Evolutionary conservation across 2,329 filamentous ascomycete genomes (phyloP).

Genomic region (Fusarium udum): DNA sequence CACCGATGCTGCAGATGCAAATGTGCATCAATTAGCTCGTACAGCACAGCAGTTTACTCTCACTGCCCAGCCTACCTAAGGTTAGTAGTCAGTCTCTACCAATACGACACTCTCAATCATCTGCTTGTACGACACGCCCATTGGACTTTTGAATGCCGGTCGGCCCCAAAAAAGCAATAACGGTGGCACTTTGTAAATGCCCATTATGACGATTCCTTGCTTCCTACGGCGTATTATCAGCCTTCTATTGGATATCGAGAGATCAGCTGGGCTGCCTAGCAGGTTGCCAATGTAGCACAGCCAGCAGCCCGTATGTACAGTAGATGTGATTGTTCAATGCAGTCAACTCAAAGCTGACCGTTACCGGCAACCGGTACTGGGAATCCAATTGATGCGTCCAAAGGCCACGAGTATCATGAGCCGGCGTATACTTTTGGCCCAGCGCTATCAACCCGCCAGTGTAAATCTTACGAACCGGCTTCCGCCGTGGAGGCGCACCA

Average conservation of each 20-base stretch:
- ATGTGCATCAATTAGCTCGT: slow-evolving; percentile 21
- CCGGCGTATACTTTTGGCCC: background rate
- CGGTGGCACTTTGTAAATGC: slow-evolving; percentile 22
- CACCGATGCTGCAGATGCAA: slow-evolving; percentile 22
- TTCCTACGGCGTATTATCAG: slow-evolving; percentile 19
- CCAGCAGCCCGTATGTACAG: background rate
- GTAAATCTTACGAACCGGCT: slow-evolving; percentile 4
- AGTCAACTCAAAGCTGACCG: background rate
- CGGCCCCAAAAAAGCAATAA: slow-evolving; percentile 28
- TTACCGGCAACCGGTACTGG: background rate
- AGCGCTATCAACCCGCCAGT: slow-evolving; percentile 3
- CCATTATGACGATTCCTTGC: slow-evolving; percentile 30
- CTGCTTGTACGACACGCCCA: slow-evolving; percentile 20
- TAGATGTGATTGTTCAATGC: slow-evolving; percentile 10
- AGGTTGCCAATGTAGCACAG: slow-evolving; percentile 27
- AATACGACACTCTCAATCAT: slow-evolving; percentile 24
- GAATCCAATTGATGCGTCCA: slow-evolving; percentile 3
- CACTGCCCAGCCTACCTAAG: background rate
- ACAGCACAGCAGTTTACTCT: slow-evolving; percentile 2
- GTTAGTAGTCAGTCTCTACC: background rate
- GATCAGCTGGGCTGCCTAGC: slow-evolving; percentile 32
- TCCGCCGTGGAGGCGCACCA: slow-evolving; percentile 6
- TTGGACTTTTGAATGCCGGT: slow-evolving; percentile 24
- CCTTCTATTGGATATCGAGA: slow-evolving; percentile 21
- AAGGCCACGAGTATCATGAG: background rate